Conservation (phyloP, 306 rosid species). For the Gleditsia sinensis region DNA sequence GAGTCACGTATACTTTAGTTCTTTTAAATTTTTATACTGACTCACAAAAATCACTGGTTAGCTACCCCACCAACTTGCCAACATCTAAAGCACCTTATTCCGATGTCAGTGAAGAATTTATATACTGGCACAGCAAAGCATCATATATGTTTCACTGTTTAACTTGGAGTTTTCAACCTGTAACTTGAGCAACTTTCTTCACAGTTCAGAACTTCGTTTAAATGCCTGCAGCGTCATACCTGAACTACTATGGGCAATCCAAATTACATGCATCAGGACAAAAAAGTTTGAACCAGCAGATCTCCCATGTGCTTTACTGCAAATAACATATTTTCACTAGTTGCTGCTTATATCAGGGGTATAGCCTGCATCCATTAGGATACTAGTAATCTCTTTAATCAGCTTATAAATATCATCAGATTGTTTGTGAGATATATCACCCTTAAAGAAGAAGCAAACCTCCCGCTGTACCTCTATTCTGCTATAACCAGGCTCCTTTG, state of each 20-base stretch:
- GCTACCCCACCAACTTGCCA: conserved; percentile 26
- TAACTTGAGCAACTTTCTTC: conserved; percentile 18
- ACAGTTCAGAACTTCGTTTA: conserved; percentile 1
- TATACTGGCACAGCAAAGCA: background rate
- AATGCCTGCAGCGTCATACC: conserved; percentile 10
- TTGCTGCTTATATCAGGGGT: conserved; percentile 43
- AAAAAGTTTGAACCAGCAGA: background rate
- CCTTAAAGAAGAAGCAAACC: conserved; percentile 56
- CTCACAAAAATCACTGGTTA: background rate
- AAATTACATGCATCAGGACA: conserved; percentile 2
- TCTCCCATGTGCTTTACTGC: conserved; percentile 21
- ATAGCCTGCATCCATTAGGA: conserved; percentile 54
- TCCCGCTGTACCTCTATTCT: conserved; percentile 67
- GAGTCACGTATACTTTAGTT: conserved; percentile 1
- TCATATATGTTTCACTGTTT: conserved; percentile 15
- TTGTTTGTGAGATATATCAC: conserved; percentile 54
- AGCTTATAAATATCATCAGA: conserved; percentile 57
- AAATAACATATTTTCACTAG: conserved; percentile 13
- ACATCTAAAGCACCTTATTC: conserved; percentile 2
- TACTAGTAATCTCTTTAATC: conserved; percentile 49
- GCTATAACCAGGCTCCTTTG: conserved; percentile 80
- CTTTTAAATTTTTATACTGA: background rate
- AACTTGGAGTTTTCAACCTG: conserved; percentile 13
- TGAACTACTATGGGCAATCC: background rate
- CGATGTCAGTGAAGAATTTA: background rate